Conservation (phyloP, 176 grass and related monocot genomes). For the Otatea glauca region DNA sequence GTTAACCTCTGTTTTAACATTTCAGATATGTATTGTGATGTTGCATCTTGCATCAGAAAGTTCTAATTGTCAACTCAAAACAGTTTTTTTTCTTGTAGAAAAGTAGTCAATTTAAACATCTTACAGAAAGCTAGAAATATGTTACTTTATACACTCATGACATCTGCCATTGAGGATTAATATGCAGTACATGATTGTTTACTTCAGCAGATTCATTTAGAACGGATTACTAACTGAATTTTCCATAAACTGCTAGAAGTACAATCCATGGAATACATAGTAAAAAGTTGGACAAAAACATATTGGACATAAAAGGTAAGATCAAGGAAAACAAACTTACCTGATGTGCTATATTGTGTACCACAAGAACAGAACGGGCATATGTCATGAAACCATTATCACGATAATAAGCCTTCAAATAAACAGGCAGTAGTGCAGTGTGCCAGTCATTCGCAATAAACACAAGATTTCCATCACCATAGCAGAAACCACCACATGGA, state of each 20-base stretch:
- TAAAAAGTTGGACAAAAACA: slow-evolving; percentile 15
- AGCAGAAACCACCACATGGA: slow-evolving; percentile 89
- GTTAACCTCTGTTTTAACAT: not conserved
- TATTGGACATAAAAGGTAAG: slow-evolving; percentile 21
- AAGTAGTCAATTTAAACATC: not conserved
- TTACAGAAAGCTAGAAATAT: not conserved
- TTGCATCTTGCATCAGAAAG: not conserved
- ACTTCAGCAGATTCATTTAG: not conserved
- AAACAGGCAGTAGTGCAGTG: slow-evolving; percentile 79
- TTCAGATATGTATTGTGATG: not conserved
- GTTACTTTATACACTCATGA: not conserved
- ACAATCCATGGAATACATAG: slow-evolving; percentile 11
- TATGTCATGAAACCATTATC: slow-evolving; percentile 91
- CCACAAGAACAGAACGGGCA: slow-evolving; percentile 76
- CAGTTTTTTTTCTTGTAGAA: not conserved
- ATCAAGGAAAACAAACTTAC: slow-evolving; percentile 42
- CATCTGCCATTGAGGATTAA: not conserved
- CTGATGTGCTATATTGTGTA: slow-evolving; percentile 99
- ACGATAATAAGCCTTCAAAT: slow-evolving; percentile 89
- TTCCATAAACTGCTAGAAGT: slow-evolving; percentile 19
- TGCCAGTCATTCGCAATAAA: slow-evolving; percentile 99
- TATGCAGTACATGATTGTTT: slow-evolving; percentile 18
- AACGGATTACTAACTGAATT: slow-evolving; percentile 5
- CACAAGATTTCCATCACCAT: slow-evolving; percentile 92
- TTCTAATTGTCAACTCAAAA: slow-evolving; percentile 5